Percentiles rank a stretch among this genome's conserved stretches.
Evolutionary conservation across 1,284 basidiomycete species (phyloP).

Genomic region (Porogramme epimiltina): DNA sequence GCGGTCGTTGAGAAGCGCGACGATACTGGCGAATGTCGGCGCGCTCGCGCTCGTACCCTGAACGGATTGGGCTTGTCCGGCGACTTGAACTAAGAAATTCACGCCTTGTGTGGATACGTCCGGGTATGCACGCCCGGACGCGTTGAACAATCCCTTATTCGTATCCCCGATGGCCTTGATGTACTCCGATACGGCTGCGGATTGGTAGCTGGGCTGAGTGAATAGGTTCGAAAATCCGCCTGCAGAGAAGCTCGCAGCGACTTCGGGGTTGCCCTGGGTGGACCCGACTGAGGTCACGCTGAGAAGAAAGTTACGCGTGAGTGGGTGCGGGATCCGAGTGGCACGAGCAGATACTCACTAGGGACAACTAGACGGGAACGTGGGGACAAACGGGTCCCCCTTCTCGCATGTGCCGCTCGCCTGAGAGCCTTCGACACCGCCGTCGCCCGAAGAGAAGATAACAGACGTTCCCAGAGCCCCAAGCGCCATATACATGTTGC

Average conservation of each 20-base stretch:
- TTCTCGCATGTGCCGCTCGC: slow-evolving; percentile 43
- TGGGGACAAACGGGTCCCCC: slow-evolving; percentile 54
- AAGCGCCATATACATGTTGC: slow-evolving; percentile 60
- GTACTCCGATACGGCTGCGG: slow-evolving; percentile 35
- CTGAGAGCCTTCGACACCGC: slow-evolving; percentile 62
- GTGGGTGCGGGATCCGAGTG: too few relatives aligned
- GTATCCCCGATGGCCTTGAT: slow-evolving; percentile 26
- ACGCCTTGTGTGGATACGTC: slow-evolving; percentile 31
- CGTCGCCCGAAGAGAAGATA: slow-evolving; percentile 66
- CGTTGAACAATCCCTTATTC: slow-evolving; percentile 28
- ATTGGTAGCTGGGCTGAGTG: slow-evolving; percentile 40
- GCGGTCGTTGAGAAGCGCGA: slow-evolving; percentile 59
- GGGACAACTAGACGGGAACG: slow-evolving; percentile 63
- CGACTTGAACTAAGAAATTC: slow-evolving; percentile 27
- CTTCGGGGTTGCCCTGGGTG: slow-evolving; percentile 50
- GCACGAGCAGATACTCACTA: slow-evolving; percentile 42
- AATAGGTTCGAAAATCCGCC: slow-evolving; percentile 53
- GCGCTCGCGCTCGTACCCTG: slow-evolving; percentile 48
- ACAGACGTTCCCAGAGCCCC: slow-evolving; percentile 59
- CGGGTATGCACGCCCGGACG: slow-evolving; percentile 31
- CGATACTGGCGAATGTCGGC: slow-evolving; percentile 51
- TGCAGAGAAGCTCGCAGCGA: slow-evolving; percentile 42
- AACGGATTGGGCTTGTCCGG: slow-evolving; percentile 39
- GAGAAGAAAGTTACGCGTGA: slow-evolving; percentile 8
- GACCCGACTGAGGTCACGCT: slow-evolving; percentile 64